phyloP scores from a whole-genome alignment of 768 basidiomycete species.

The Phanerodontia chrysosporium region DNA sequence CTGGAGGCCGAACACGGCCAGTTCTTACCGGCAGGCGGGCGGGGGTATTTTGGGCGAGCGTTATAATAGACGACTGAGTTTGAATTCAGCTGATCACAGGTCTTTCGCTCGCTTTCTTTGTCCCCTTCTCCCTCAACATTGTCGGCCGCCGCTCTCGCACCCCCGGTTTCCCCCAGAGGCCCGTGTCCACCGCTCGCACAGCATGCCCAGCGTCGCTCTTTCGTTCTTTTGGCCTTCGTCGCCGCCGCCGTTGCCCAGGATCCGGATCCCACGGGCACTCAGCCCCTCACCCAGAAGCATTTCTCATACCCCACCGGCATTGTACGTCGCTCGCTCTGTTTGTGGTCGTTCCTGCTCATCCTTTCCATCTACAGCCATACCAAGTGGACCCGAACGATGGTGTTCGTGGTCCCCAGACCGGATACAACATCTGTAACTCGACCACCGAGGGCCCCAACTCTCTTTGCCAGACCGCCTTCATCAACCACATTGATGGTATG shows the following conservation, averaged over 20 bases:
- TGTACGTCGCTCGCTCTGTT: constrained; percentile 12
- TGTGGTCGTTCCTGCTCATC: background rate
- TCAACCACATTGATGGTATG: constrained; percentile 52
- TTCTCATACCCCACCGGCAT: constrained; percentile 22
- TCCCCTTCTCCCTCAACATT: too few relatives aligned
- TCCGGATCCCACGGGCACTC: constrained; percentile 8
- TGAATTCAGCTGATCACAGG: too few relatives aligned
- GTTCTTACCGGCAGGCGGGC: too few relatives aligned
- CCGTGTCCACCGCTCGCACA: background rate
- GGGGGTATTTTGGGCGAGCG: too few relatives aligned
- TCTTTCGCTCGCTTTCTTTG: too few relatives aligned
- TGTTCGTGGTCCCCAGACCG: constrained; percentile 53
- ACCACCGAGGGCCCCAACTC: constrained; percentile 60
- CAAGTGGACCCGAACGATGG: constrained; percentile 41
- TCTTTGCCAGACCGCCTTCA: constrained; percentile 64
- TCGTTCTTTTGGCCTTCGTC: background rate
- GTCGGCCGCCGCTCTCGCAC: too few relatives aligned
- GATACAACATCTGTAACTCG: constrained; percentile 67
- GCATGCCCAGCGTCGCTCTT: constrained; percentile 7
- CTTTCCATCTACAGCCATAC: constrained; percentile 30
- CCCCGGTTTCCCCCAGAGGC: too few relatives aligned
- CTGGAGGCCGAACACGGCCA: too few relatives aligned
- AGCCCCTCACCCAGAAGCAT: constrained; percentile 26
- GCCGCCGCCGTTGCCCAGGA: background rate
- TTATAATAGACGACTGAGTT: too few relatives aligned